Conservation (phyloP, 2,329 filamentous ascomycete species). For the Akanthomyces uredinophilus region DNA sequence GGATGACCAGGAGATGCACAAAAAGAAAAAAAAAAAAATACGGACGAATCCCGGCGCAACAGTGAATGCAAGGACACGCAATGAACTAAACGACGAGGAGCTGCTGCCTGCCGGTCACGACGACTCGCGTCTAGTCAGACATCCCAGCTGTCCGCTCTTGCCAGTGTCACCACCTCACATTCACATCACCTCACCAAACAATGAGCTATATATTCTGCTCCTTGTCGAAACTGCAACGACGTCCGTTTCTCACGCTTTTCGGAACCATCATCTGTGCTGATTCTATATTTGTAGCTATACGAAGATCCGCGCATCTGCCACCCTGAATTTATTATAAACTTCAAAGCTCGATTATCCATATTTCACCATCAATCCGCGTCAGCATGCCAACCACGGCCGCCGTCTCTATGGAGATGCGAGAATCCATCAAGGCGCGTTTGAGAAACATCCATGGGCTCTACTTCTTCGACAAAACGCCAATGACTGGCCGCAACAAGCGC, state of each 20-base stretch:
- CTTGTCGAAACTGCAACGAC: no score
- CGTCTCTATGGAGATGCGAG: not conserved
- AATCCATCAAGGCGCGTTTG: not conserved
- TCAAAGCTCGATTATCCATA: not conserved
- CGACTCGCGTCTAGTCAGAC: not conserved
- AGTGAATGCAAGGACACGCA: no score
- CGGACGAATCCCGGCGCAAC: no score
- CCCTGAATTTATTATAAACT: not conserved
- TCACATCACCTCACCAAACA: not conserved
- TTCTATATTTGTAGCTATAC: not conserved
- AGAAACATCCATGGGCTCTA: not conserved
- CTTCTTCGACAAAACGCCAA: not conserved
- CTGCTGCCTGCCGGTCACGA: not conserved
- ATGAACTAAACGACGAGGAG: no score
- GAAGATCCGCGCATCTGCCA: no score
- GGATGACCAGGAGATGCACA: no score
- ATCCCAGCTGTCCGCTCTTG: not conserved
- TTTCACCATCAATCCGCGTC: not conserved
- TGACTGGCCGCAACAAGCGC: not conserved
- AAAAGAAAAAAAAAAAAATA: no score
- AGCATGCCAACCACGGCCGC: not conserved
- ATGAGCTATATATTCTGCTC: not conserved
- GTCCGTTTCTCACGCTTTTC: not conserved
- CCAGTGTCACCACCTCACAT: not conserved
- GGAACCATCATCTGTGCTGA: not conserved